These are phyloP conservation scores for Cryptococcus sp. DNA, from an alignment of 1,284 basidiomycete species.

Conservation along the genomic window DNA sequence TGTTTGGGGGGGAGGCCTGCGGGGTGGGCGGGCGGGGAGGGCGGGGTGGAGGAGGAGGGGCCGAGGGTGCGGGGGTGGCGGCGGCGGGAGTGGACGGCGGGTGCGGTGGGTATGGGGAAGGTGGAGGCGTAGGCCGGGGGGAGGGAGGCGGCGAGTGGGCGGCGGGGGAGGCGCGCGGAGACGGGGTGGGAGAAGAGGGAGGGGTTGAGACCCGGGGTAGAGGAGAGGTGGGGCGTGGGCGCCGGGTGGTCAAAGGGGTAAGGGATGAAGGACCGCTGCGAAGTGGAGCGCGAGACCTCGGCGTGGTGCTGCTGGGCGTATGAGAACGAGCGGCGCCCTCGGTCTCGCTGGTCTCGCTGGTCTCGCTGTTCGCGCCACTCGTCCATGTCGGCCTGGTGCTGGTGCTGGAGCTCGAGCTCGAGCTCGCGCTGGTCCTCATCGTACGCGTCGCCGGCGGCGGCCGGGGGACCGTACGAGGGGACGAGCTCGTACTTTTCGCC, in stretches of 20 bases:
- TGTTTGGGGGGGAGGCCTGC: conserved; percentile 17
- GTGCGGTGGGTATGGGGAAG: neutral
- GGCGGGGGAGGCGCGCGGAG: neutral
- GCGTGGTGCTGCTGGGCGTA: neutral
- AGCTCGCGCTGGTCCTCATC: neutral
- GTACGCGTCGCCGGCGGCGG: neutral
- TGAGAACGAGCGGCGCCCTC: neutral
- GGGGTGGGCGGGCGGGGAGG: conserved; percentile 35
- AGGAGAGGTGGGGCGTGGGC: neutral
- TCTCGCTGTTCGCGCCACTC: neutral
- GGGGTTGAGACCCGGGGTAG: conserved; percentile 6
- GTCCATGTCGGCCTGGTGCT: neutral
- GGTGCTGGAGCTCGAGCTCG: neutral
- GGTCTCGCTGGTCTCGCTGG: neutral
- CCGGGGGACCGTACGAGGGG: neutral
- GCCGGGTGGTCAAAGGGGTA: conserved; percentile 10
- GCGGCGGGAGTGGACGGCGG: conserved; percentile 3
- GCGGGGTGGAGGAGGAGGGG: conserved; percentile 19
- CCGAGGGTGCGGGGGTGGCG: neutral
- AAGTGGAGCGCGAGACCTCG: conserved; percentile 5
- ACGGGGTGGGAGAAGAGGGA: conserved; percentile 12
- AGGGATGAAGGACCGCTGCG: conserved; percentile 11
- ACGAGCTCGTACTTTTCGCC: conserved; percentile 12
- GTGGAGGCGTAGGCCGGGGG: neutral
- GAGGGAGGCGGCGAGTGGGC: neutral